Percentiles rank a stretch among this genome's conserved stretches.
These are phyloP conservation scores for Beverwykella pulmonaria DNA, from an alignment of 495 filamentous ascomycete genomes.

Conservation along the genomic window DNA sequence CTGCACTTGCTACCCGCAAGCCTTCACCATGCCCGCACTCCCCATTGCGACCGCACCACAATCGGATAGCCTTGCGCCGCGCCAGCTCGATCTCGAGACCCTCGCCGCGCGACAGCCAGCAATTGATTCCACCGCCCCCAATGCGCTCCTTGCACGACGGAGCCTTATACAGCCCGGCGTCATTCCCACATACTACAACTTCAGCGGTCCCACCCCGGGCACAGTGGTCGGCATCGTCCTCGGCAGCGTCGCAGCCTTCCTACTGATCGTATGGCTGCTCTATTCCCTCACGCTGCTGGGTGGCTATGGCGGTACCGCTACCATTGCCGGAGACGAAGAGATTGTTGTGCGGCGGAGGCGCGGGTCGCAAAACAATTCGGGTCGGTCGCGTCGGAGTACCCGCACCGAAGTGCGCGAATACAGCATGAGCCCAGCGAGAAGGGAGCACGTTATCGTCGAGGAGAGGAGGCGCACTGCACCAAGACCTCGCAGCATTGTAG, in stretches of 20 bases:
- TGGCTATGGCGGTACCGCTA: conserved; percentile 12
- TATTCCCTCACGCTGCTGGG: conserved; percentile 45
- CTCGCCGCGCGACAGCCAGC: conserved; percentile 5
- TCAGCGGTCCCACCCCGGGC: conserved; percentile 63
- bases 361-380: conserved; percentile 20
- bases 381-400: conserved; percentile 37
- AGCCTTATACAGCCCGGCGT: conserved; percentile 12
- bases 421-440: conserved; percentile 37
- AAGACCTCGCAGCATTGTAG: conserved; percentile 43
- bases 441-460: conserved; percentile 33
- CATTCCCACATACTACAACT: conserved; percentile 36
- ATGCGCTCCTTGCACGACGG: not conserved
- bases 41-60: not conserved
- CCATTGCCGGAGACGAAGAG: conserved; percentile 36
- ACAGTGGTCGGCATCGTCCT: conserved; percentile 82
- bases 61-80: conserved; percentile 17
- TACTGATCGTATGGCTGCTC: conserved; percentile 74
- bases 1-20: not conserved
- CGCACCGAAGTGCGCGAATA: conserved; percentile 42
- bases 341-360: conserved; percentile 32
- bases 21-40: conserved; percentile 21
- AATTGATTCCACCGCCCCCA: not conserved
- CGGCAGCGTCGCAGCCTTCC: conserved; percentile 79
- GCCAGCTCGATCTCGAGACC: conserved; percentile 1
- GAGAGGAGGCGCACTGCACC: conserved; percentile 34